phyloP scores from a whole-genome alignment of 2,329 filamentous ascomycete genomes.

The Cladophialophora psammophila region DNA sequence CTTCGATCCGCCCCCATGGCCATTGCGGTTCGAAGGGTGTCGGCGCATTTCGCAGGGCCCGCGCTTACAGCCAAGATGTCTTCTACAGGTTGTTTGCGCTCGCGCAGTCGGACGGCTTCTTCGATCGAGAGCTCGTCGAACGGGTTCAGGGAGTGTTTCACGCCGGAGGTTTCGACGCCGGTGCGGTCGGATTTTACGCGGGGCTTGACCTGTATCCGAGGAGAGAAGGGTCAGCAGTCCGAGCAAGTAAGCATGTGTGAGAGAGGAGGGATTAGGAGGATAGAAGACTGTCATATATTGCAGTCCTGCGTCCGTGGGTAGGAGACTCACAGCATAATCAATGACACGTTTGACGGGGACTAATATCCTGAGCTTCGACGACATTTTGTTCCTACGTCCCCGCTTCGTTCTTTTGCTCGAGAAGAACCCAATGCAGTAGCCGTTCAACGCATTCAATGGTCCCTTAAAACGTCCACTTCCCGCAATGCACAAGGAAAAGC shows the following conservation, averaged over 20 bases:
- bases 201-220: conserved; percentile 65
- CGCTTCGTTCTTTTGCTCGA: not conserved
- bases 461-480: not conserved
- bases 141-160: conserved; percentile 98
- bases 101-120: conserved; percentile 92
- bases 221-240: not conserved
- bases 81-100: conserved; percentile 81
- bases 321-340: conserved; percentile 76
- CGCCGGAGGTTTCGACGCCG: conserved; percentile 86
- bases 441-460: not conserved
- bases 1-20: conserved; percentile 96
- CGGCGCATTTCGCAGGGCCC: conserved; percentile 84
- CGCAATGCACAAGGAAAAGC: not conserved
- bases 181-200: conserved; percentile 77
- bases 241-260: not conserved
- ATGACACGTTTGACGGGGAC: conserved; percentile 85
- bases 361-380: conserved; percentile 70
- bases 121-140: conserved; percentile 99
- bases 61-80: conserved; percentile 92
- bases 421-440: conserved; percentile 7
- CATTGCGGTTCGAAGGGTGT: conserved; percentile 94
- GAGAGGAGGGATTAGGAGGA: not conserved
- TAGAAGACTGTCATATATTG: not conserved
- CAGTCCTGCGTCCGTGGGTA: not conserved
- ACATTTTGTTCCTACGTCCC: conserved; percentile 45